A percentile compares a stretch with the other conserved stretches of the same genome.
These are phyloP conservation scores for Apiospora sp. DNA, from an alignment of 2,329 filamentous ascomycete genomes.

Conservation along the genomic window DNA sequence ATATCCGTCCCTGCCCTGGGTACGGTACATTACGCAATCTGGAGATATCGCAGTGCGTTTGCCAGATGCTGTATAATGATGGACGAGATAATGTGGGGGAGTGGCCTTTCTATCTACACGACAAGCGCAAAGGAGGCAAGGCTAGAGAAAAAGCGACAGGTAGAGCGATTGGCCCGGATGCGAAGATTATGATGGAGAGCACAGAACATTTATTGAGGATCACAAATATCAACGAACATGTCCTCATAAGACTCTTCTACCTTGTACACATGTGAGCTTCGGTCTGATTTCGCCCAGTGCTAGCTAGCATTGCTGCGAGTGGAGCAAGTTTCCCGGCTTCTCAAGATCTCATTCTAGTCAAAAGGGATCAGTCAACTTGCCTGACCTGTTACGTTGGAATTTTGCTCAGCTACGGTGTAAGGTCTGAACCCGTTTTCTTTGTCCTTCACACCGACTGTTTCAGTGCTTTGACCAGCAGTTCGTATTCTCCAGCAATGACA, in stretches of 20 bases:
- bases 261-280: background rate
- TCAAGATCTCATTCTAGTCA: background rate
- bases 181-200: slow-evolving; percentile 12
- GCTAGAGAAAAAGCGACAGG: slow-evolving; percentile 27
- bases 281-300: too few species aligned
- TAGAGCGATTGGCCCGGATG: slow-evolving; percentile 18
- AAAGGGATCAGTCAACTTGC: background rate
- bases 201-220: slow-evolving; percentile 6
- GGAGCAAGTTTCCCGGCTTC: background rate
- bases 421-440: background rate
- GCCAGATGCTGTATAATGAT: slow-evolving; percentile 70
- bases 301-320: background rate
- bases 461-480: slow-evolving; percentile 11
- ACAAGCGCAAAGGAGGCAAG: slow-evolving; percentile 11
- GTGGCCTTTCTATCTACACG: slow-evolving; percentile 1
- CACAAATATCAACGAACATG: background rate
- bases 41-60: slow-evolving; percentile 95
- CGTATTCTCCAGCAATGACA: background rate
- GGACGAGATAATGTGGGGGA: background rate
- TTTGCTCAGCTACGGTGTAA: background rate
- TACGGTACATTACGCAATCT: slow-evolving; percentile 97
- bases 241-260: background rate
- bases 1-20: slow-evolving; percentile 98
- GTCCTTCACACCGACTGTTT: background rate
- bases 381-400: background rate